Evolutionary conservation across 352 stramenopile species (phyloP), one percentile per base, ranked within the genome.

Genomic region (Phytophthora pseudosyringae): DNA sequence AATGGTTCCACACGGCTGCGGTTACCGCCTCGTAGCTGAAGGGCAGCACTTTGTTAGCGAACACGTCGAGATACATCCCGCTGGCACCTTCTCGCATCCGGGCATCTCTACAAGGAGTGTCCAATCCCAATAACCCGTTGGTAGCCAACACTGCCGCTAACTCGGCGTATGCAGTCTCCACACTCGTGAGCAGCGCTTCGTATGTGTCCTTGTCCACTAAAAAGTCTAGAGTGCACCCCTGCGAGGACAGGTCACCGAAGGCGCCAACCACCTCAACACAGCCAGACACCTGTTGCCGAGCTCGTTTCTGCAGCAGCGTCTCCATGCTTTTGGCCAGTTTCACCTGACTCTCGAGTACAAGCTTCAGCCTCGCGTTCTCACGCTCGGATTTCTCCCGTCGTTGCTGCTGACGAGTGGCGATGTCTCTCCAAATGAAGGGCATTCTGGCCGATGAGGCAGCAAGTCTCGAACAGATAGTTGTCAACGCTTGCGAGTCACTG

Each of bases 311-410:
- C 16, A 88, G 56, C 41, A 86, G 50, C 40, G 66, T 76, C 64
- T 83, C 69, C 55, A 88, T 75, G 8, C 67, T 79, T 26, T 73
- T 75, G 3, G 79, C 79, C 41, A 85, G 51, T 43, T 80, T 77
- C 43, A 84, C 68, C 29, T 86, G 79, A n/a, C 76, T 69, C 36
- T 83, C 73, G 15, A 88, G 61, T 18, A 81, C 60, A 13, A 79
- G 44, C 11, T 80, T 81, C 6, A 87, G 67, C 13, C 70, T 76
- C 13, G 74, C 73, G 59, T 86, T 86, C 62, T 88, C 78, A 4
- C 73, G 71, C 59, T 85, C 73, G 11, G 73, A 68, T 16, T 75
- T 73, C 12, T 74, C 67, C 44, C 69, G 67, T 50, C 77, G 73
- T 16, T 80, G 69, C 11, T 74, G 70, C 59, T 88, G 78, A 9